phyloP scores from a whole-genome alignment of 805 yeast genomes.

The Barnettozyma vustinii region DNA sequence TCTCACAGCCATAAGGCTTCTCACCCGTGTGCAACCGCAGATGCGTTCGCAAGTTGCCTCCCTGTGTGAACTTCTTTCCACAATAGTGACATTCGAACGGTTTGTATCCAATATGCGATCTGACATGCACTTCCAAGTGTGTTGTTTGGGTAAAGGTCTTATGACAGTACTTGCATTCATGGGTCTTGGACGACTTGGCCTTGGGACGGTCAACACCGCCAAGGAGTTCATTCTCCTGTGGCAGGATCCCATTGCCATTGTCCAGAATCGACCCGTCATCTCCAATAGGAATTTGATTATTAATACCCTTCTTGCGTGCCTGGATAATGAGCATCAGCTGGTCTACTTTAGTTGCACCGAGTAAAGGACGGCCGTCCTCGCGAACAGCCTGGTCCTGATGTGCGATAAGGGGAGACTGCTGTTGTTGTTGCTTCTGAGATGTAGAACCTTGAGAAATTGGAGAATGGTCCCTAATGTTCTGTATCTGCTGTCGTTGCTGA shows the following conservation, averaged over 20 bases:
- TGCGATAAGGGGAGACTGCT: background rate
- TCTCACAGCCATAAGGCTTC: conserved; percentile 77
- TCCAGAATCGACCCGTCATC: conserved; percentile 68
- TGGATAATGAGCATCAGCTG: conserved; percentile 88
- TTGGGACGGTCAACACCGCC: conserved; percentile 75
- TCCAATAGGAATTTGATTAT: conserved; percentile 56
- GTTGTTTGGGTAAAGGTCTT: conserved; percentile 86
- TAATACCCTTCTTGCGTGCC: conserved; percentile 74
- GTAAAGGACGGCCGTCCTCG: conserved; percentile 62
- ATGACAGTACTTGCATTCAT: conserved; percentile 71
- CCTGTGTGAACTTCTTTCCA: conserved; percentile 80
- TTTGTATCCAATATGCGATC: conserved; percentile 82
- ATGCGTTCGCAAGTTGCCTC: conserved; percentile 86
- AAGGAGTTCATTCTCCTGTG: conserved; percentile 59
- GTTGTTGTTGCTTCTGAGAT: background rate
- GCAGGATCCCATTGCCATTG: conserved; percentile 42
- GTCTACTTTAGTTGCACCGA: conserved; percentile 88
- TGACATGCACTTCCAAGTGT: conserved; percentile 81
- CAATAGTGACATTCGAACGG: conserved; percentile 80
- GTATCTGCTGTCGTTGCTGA: background rate
- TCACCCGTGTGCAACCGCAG: conserved; percentile 86
- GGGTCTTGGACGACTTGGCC: conserved; percentile 42
- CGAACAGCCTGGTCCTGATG: conserved; percentile 34
- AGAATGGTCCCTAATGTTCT: background rate
- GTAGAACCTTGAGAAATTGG: background rate